A percentile compares a stretch with the other conserved stretches of the same genome.
Conservation (phyloP, 2,329 filamentous ascomycete species). For the Trichoderma sp. region DNA sequence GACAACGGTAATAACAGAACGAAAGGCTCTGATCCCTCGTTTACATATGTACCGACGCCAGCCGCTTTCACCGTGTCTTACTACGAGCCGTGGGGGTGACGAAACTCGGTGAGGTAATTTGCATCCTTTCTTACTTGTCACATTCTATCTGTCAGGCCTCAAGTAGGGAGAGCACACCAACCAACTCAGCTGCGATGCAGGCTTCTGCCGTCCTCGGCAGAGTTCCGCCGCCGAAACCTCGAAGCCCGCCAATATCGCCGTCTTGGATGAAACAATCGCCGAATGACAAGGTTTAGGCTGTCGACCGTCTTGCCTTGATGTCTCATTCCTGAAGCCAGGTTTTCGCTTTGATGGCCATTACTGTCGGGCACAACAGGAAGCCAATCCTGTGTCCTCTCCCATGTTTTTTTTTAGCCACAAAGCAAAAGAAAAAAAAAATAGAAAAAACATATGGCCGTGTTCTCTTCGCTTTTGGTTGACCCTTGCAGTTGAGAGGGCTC, state of each 20-base stretch:
- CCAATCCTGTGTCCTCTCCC: too few relatives aligned
- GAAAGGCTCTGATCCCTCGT: not conserved
- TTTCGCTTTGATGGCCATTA: not conserved
- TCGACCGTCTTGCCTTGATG: not conserved
- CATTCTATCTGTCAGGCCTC: too few relatives aligned
- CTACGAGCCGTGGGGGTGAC: slow-evolving; percentile 1
- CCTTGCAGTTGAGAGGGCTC: not conserved
- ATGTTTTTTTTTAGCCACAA: too few relatives aligned
- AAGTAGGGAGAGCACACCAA: not conserved
- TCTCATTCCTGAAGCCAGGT: not conserved
- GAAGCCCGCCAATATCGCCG: not conserved
- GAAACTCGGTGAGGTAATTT: not conserved
- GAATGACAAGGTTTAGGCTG: not conserved
- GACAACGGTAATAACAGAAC: not conserved
- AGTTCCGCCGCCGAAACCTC: not conserved
- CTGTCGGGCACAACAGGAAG: not conserved
- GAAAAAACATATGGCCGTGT: too few relatives aligned
- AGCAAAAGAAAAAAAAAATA: too few relatives aligned
- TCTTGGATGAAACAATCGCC: not conserved
- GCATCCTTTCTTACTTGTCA: slow-evolving; percentile 10
- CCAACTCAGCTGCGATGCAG: not conserved
- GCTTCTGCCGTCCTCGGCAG: not conserved
- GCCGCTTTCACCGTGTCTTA: slow-evolving; percentile 7
- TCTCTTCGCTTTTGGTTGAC: not conserved
- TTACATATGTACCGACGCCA: not conserved